Conservation (phyloP, 78 protist species). For the Neovahlkampfia damariscottae region DNA sequence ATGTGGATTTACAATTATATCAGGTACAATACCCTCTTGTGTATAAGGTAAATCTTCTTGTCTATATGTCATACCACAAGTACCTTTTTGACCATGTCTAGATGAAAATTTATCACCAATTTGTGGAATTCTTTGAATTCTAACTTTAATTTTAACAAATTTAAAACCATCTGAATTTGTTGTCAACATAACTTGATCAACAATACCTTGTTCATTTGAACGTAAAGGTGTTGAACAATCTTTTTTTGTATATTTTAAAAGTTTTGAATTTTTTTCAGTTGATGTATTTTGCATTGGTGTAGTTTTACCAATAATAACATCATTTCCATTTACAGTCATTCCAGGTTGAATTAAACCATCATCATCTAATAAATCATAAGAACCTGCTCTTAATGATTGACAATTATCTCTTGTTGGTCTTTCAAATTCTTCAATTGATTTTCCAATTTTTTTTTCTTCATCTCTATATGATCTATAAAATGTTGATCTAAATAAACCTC, state of each 20-base stretch:
- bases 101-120: constrained; percentile 99
- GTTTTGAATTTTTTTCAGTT: constrained; percentile 14
- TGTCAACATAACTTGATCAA: constrained; percentile 76
- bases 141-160: constrained; percentile 85
- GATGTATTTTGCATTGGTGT: constrained; percentile 44
- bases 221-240: constrained; percentile 59
- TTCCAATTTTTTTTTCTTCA: constrained; percentile 26
- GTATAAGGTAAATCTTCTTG: constrained; percentile 99
- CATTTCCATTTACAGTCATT: constrained; percentile 75
- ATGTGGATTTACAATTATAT: constrained; percentile 99
- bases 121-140: constrained; percentile 88
- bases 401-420: constrained; percentile 16
- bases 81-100: constrained; percentile 99
- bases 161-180: constrained; percentile 56
- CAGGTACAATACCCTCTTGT: constrained; percentile 93
- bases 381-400: background rate
- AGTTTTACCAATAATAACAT: constrained; percentile 94
- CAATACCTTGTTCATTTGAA: constrained; percentile 71
- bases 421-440: constrained; percentile 24
- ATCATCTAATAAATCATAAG: constrained; percentile 19
- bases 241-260: constrained; percentile 27
- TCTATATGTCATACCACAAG: constrained; percentile 89
- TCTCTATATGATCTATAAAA: constrained; percentile 69
- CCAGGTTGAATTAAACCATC: constrained; percentile 97
- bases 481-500: constrained; percentile 95